Evolutionary conservation across 2,329 filamentous ascomycete species (phyloP), one percentile per base, ranked within the genome.

Genomic region (Xylaria sp.): DNA sequence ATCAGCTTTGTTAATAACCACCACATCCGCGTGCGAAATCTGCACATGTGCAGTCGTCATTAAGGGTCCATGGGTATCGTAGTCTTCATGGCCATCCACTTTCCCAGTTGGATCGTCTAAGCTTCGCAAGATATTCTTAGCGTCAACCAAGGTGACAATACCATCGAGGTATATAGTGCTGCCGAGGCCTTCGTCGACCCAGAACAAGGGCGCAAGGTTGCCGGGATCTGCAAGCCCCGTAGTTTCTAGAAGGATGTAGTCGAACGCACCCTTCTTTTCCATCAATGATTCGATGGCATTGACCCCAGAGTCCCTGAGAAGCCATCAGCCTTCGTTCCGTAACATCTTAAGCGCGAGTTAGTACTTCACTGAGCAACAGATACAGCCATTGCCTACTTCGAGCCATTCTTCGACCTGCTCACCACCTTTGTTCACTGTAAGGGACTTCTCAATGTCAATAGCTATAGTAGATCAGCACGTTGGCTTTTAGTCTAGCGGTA

Each of bases 241-340:
- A 0, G 96, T 99, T 80, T 99, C 96, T 0, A 99, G 89, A 2
- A 99, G 87, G 72, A 99, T 98, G 82, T 98, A 99, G 82, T 99
- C 96, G 77, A 99, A 99, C 4, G 91, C 90, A 58, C 95, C 95
- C 72, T 93, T 93, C 76, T 94, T 93, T 71, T 94, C 93, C 93
- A 99, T 98, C 2, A 99, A 84, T 1, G 93, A 93, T 82, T 99
- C 96, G 63, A 99, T 97, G 42, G 96, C 96, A 73, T 93, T 93
- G 45, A 99, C 95, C 12, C 96, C 96, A 0, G 92, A 90, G 79
- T 99, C 96, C 82, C 92, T 94, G 54, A 0, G 12, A 21, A 17
- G 21, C 21, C 5, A 24, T 82, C 67, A 82, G 75, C 54, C 58
- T 48, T 34, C 7, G 59, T 55, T 17, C 12, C 24, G 7, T 30